phyloP scores from a whole-genome alignment of 768 basidiomycete genomes.

The Chalciporus chontae region DNA sequence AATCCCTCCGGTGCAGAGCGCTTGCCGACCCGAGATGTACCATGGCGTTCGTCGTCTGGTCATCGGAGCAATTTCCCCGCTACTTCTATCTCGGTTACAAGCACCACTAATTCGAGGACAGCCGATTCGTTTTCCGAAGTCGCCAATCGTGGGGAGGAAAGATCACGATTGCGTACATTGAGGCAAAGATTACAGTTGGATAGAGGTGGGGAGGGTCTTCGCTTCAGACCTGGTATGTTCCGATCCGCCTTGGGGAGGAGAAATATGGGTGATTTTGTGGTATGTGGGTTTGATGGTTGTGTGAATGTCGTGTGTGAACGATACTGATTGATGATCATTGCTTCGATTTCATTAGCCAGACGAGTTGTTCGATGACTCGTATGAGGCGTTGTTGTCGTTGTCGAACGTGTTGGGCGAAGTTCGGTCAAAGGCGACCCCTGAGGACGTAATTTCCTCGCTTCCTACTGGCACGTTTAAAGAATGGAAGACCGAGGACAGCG shows the following conservation, averaged over 20 bases:
- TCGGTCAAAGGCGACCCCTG: constrained; percentile 60
- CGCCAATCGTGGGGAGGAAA: constrained; percentile 16
- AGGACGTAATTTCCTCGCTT: constrained; percentile 54
- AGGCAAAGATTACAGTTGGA: constrained; percentile 30
- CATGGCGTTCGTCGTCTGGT: constrained; percentile 23
- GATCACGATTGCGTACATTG: constrained; percentile 22
- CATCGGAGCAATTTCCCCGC: constrained; percentile 7
- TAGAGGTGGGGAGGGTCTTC: constrained; percentile 17
- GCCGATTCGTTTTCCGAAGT: constrained; percentile 1
- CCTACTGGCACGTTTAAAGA: constrained; percentile 64
- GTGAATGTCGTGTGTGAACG: constrained; percentile 1
- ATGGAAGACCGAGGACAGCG: constrained; percentile 63
- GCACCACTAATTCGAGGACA: constrained; percentile 1
- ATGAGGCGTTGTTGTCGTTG: constrained; percentile 63
- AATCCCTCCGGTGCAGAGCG: constrained; percentile 3
- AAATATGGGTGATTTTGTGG: constrained; percentile 48
- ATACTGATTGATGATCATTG: constrained; percentile 2
- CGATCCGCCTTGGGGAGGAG: constrained; percentile 20
- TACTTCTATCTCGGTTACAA: background rate
- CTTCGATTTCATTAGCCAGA: constrained; percentile 47
- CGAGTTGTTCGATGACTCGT: constrained; percentile 73
- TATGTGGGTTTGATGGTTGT: constrained; percentile 28
- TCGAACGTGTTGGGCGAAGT: constrained; percentile 64
- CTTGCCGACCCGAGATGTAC: constrained; percentile 11
- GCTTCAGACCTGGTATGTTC: constrained; percentile 24